Percentiles rank a stretch among this genome's conserved stretches.
Evolutionary conservation across 208 protist species (phyloP).

Genomic region (Naegleria gruberi): DNA sequence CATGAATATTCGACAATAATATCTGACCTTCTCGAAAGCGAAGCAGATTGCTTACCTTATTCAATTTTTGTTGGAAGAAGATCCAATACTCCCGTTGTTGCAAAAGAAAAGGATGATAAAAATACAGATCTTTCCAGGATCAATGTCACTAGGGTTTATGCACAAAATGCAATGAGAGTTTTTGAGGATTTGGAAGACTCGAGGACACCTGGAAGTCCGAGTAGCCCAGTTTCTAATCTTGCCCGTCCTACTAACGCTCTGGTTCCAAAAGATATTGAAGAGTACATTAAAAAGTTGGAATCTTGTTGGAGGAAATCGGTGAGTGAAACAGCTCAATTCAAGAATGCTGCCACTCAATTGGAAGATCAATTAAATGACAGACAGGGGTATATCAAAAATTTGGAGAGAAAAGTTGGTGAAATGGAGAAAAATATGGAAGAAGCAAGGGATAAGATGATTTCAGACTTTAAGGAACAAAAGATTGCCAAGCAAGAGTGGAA

Average conservation of each 20-base stretch:
- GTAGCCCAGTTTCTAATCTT: neutral
- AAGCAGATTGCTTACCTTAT: neutral
- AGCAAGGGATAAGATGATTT: neutral
- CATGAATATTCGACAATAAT: neutral
- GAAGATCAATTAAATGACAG: neutral
- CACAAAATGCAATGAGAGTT: neutral
- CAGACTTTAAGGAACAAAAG: neutral
- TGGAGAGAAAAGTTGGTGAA: neutral
- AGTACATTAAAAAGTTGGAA: conserved; percentile 17
- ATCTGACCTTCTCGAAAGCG: neutral
- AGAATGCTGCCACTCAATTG: neutral
- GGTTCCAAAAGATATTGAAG: conserved; percentile 14
- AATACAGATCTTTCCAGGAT: neutral
- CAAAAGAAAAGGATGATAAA: neutral
- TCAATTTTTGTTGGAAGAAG: neutral
- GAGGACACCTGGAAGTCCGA: neutral
- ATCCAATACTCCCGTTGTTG: neutral
- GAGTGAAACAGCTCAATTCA: neutral
- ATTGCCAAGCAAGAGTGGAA: neutral
- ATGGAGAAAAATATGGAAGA: neutral
- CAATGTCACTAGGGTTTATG: neutral
- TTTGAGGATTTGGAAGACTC: neutral
- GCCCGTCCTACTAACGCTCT: neutral
- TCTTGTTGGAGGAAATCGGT: conserved; percentile 9
- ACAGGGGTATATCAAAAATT: neutral